Evolutionary conservation across 345 rosid species (phyloP).

Genomic region (Eucalyptus marginata): DNA sequence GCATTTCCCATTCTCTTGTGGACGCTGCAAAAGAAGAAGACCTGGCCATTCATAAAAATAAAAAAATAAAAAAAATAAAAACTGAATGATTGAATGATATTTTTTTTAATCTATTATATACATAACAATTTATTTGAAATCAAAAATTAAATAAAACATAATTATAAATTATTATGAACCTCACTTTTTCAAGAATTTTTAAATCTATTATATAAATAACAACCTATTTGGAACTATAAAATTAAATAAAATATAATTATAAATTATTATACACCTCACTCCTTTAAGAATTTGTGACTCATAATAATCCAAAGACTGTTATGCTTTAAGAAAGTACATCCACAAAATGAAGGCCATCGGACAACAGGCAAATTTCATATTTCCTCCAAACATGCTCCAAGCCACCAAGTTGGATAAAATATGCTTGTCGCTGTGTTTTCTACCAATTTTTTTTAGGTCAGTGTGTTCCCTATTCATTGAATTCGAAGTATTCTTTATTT

Average conservation of each 20-base stretch:
- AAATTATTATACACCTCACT: too few species aligned
- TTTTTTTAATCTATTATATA: too few species aligned
- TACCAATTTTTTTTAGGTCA: background rate
- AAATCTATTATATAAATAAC: too few species aligned
- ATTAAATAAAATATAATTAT: too few species aligned
- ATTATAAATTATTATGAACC: too few species aligned
- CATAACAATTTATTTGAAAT: too few species aligned
- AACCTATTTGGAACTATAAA: too few species aligned
- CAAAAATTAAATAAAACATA: too few species aligned
- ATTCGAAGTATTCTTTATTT: background rate
- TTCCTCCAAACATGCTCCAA: background rate
- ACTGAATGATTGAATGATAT: too few species aligned
- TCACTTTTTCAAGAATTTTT: background rate
- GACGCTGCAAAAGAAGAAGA: slow-evolving; percentile 82
- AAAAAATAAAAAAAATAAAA: too few species aligned
- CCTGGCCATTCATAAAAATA: slow-evolving; percentile 1
- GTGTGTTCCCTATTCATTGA: background rate
- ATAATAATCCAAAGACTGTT: background rate
- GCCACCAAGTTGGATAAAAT: background rate
- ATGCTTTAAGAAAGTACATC: slow-evolving; percentile 6
- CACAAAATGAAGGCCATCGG: slow-evolving; percentile 26
- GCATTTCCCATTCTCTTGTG: slow-evolving; percentile 29
- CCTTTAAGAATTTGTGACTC: accelerated
- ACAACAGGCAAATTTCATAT: too few species aligned
- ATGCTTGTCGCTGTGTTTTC: background rate